These are phyloP conservation scores for Chlamydomonas applanata DNA, from an alignment of 139 green algal genomes.

Conservation along the genomic window DNA sequence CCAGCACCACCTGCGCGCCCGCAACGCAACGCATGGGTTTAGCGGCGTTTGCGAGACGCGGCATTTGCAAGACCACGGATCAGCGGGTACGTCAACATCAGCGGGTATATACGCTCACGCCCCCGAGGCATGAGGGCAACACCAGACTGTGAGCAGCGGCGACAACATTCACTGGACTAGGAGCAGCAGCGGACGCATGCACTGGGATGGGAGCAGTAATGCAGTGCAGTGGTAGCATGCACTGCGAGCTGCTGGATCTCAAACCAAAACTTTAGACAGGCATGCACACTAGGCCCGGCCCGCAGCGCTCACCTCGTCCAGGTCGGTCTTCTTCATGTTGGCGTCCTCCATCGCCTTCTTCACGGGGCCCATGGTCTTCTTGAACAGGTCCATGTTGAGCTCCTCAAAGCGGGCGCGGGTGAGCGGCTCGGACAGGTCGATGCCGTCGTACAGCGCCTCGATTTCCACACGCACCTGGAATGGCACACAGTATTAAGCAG, in stretches of 20 bases:
- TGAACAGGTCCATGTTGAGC: conserved; percentile 98
- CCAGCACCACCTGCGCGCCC: too few relatives aligned
- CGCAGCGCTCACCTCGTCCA: too few relatives aligned
- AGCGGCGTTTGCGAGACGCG: too few relatives aligned
- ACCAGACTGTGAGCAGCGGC: too few relatives aligned
- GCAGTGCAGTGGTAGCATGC: too few relatives aligned
- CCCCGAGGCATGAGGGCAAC: neutral
- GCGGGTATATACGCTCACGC: neutral
- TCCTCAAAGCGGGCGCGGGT: conserved; percentile 99
- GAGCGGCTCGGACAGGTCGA: conserved; percentile 96
- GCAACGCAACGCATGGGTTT: conserved; percentile 21
- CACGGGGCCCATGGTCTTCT: conserved; percentile 95
- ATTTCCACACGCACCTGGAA: conserved; percentile 94
- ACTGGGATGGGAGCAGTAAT: neutral
- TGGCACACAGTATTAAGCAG: too few relatives aligned
- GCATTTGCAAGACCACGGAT: too few relatives aligned
- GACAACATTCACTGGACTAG: too few relatives aligned
- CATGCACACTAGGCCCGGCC: neutral
- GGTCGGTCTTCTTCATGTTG: conserved; percentile 76
- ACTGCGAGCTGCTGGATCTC: neutral
- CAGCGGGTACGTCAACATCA: too few relatives aligned
- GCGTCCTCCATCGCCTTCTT: conserved; percentile 95
- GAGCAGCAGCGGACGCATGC: too few relatives aligned
- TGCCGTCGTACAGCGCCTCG: conserved; percentile 91
- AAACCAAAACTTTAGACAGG: neutral